Base-by-base conservation (phyloP, 331 rosid genomes). In the Malus hybrid region DNA sequence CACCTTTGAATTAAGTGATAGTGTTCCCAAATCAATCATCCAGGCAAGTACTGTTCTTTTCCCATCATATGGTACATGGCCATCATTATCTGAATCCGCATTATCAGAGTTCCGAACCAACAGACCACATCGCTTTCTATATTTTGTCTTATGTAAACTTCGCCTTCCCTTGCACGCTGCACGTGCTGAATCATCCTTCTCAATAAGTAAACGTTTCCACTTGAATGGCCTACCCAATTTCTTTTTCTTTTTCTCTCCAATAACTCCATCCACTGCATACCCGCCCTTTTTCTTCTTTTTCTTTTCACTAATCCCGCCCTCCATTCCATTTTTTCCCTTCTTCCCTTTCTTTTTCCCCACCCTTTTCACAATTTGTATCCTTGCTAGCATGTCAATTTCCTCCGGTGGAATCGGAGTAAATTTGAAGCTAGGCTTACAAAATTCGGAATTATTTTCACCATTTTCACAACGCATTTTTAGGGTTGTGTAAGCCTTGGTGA, bases 1-100 rank as follows among this genome's bases (percentile, higher is more conserved):
- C 78, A 92, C 92, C 90, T 88, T 90, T 71, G 73, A 87, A 82
- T 86, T 86, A 73, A 82, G 86, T 70, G 86, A 72, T 46, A 95
- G 77, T 44, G 83, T 88, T 73, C 97, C 97, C 86, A 81, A 70
- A 85, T 90, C 97, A 79, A 92, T 85, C 97, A 92, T 95, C 99
- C 99, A 92, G 48, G 93, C 67, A 78, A 95, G 83, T 65, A 89
- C 80, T 14, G 97, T 92, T 83, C 97, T 88, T 76, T 86, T 95
- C 79, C 99, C 97, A 54, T 77, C 81, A 80, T 90, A 92, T 14
- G 84, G 92, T 44, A 84, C 79, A 79, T 87, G 90, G n/a, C 97
- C 99, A 85, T 89, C 90, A 81, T 52, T 76, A 67, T 79, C 87
- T 54, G 96, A 89, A 90, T 92, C 89, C 7, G 67, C 77, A 75